Conservation (phyloP, 352 stramenopile genomes). For the Globisporangium echinulatum region DNA sequence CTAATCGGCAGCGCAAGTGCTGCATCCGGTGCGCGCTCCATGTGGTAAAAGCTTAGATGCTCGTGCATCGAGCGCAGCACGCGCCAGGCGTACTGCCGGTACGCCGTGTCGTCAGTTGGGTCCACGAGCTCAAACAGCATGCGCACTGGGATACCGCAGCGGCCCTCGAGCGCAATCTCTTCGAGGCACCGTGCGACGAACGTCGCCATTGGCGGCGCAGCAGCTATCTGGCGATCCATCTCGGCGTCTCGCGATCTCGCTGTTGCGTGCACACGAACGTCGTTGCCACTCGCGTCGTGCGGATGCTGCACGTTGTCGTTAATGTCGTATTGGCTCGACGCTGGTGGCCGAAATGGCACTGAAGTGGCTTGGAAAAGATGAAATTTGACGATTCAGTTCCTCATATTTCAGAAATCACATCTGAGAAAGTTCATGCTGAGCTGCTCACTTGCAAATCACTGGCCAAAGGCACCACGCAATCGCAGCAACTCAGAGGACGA, state of each 20-base stretch:
- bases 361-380: too few species aligned
- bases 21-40: conserved; percentile 24
- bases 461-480: neutral
- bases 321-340: too few species aligned
- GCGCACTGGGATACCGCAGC: conserved; percentile 55
- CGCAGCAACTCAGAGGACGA: neutral
- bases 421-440: too few species aligned
- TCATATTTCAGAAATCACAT: neutral
- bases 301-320: too few species aligned
- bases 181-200: conserved; percentile 76
- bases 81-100: conserved; percentile 52
- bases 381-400: neutral
- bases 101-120: conserved; percentile 39
- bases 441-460: neutral
- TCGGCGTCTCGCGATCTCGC: too few species aligned
- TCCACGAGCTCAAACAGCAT: conserved; percentile 60
- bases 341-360: too few species aligned
- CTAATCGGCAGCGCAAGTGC: too few species aligned
- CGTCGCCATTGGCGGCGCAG: conserved; percentile 38
- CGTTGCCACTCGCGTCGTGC: too few species aligned
- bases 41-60: conserved; percentile 61
- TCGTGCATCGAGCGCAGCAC: conserved; percentile 49
- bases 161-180: conserved; percentile 72
- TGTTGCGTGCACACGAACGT: too few species aligned
- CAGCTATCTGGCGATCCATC: neutral